Evolutionary conservation across 1,139 yeast species (phyloP), one percentile per base, ranked within the genome.

Genomic region (Pichia sp.): DNA sequence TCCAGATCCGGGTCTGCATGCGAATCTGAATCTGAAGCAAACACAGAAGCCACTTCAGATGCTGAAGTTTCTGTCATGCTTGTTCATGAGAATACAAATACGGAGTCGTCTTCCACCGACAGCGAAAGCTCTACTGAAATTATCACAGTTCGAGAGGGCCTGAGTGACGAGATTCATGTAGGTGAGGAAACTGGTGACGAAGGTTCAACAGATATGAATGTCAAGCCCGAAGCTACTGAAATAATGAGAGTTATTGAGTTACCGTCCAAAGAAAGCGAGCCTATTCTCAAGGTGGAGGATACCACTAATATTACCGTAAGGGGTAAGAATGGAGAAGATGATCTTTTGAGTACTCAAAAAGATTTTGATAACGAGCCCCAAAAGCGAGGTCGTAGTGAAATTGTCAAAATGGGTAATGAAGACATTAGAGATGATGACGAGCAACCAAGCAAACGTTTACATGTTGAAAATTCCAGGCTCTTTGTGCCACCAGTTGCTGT

Each of bases 401-500:
- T n/a, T 11, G 41, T 36, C n/a, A 30, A 15, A 26, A 30, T 16
- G 23, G 8, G 10, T 8, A 23, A 29, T 38, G 40, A 19, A 31
- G 32, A 30, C 16, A n/a, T 8, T 5, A 47, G 34, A 19, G 47
- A 30, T 5, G 45, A 40, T n/a, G 38, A 34, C 15, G 54, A 52
- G 6, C 49, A 41, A 5, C 26, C 54, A 8, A 26, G 45, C 11
- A 52, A 51, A n/a, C 45, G 56, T 29, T 11, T 45, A 15, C 54
- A 53, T 38, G 11, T 50, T 26, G 49, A 36, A 10, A 49, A 50
- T 11, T 23, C 52, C 3, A 55, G 53, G 31, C 51, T 54, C 2
- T 19, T 36, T 13, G 55, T 53, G 1, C 56, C 59, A 16, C 61
- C 61, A 5, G 59, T 58, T 29, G 60, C 62, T 7, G 60, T 57